Evolutionary conservation across 2,329 filamentous ascomycete genomes (phyloP).

Genomic region (Tympanopsis confertula): DNA sequence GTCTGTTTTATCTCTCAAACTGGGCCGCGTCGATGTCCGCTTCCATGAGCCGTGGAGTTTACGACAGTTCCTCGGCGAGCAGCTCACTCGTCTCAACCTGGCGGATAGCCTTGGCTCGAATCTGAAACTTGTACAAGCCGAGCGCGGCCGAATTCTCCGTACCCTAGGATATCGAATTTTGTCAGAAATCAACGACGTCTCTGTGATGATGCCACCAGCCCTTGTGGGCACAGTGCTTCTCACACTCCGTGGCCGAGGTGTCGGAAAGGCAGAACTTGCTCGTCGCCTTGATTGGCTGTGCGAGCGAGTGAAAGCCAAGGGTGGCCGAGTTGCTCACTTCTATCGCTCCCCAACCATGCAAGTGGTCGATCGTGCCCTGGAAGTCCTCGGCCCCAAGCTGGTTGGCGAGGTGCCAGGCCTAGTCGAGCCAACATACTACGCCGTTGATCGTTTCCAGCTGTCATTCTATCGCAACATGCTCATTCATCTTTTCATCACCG

Average conservation of each 20-base stretch:
- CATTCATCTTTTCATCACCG: slow-evolving; percentile 91
- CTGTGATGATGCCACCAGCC: slow-evolving; percentile 95
- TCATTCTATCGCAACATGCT: slow-evolving; percentile 99
- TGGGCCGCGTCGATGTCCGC: slow-evolving; percentile 85
- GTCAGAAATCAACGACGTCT: slow-evolving; percentile 88
- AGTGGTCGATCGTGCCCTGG: slow-evolving; percentile 80
- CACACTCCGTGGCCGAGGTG: slow-evolving; percentile 80
- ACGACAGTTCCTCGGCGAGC: slow-evolving; percentile 66
- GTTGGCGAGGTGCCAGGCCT: slow-evolving; percentile 71
- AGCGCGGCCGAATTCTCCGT: slow-evolving; percentile 64
- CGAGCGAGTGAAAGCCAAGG: slow-evolving; percentile 69
- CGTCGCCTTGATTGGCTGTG: slow-evolving; percentile 85
- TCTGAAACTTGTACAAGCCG: slow-evolving; percentile 33
- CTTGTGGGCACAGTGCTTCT: slow-evolving; percentile 87
- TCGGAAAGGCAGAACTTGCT: slow-evolving; percentile 75
- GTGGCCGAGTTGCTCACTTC: slow-evolving; percentile 88
- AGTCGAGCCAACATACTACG: slow-evolving; percentile 84
- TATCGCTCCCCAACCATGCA: slow-evolving; percentile 66
- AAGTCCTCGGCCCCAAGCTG: slow-evolving; percentile 80
- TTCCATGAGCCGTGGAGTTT: slow-evolving; percentile 97
- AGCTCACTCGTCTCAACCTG: slow-evolving; percentile 47
- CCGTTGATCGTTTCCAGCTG: slow-evolving; percentile 89
- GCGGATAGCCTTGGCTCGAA: slow-evolving; percentile 34
- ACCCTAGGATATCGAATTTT: slow-evolving; percentile 87
- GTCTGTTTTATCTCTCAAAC: slow-evolving; percentile 74